A percentile compares a stretch with the other conserved stretches of the same genome.
phyloP scores from a whole-genome alignment of 495 filamentous ascomycete genomes.

The Penicillium paradoxum region DNA sequence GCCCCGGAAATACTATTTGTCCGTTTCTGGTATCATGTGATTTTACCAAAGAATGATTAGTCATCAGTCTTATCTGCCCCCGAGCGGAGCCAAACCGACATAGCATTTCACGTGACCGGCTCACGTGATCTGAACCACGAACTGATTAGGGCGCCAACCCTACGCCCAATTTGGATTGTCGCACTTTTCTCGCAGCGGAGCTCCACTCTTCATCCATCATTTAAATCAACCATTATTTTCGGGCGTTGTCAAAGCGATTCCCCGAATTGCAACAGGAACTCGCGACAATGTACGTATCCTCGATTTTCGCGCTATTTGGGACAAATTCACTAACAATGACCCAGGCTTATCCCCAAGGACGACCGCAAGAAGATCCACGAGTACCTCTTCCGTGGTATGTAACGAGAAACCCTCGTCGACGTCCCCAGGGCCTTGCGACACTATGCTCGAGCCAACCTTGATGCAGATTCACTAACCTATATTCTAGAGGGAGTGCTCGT shows the following conservation, averaged over 20 bases:
- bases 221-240: slow-evolving; percentile 38
- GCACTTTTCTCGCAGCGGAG: slow-evolving; percentile 38
- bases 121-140: slow-evolving; percentile 18
- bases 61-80: neutral
- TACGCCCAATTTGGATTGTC: slow-evolving; percentile 31
- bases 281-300: slow-evolving; percentile 49
- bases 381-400: slow-evolving; percentile 96
- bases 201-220: slow-evolving; percentile 38
- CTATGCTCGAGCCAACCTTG: slow-evolving; percentile 3
- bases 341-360: slow-evolving; percentile 96
- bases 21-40: neutral
- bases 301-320: neutral
- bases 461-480: slow-evolving; percentile 18
- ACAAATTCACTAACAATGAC: slow-evolving; percentile 21
- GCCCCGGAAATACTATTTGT: neutral
- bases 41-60: neutral
- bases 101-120: slow-evolving; percentile 10
- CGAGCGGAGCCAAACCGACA: too few species aligned
- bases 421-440: neutral
- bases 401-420: slow-evolving; percentile 19
- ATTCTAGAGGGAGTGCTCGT: slow-evolving; percentile 89
- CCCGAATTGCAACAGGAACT: slow-evolving; percentile 55
- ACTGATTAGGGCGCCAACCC: slow-evolving; percentile 38
- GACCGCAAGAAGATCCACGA: slow-evolving; percentile 99
- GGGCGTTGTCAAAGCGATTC: slow-evolving; percentile 53